These are phyloP conservation scores for Beauveria varroae DNA, from an alignment of 2,329 filamentous ascomycete genomes.

Conservation along the genomic window DNA sequence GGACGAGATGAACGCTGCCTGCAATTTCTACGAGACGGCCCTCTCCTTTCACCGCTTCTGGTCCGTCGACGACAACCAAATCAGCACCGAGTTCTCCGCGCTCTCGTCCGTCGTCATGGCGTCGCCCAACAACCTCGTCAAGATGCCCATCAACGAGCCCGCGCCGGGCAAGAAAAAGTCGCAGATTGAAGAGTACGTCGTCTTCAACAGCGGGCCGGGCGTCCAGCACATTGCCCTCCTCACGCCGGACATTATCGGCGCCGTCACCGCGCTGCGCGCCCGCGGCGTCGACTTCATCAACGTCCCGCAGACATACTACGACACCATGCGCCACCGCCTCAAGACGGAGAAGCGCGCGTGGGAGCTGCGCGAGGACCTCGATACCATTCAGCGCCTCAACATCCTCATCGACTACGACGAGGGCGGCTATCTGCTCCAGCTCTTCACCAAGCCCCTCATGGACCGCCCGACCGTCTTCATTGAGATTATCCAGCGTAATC, in stretches of 20 bases:
- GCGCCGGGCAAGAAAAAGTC: conserved; percentile 82
- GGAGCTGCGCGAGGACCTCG: conserved; percentile 72
- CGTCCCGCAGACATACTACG: conserved; percentile 83
- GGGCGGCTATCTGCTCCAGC: conserved; percentile 70
- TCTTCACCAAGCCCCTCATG: conserved; percentile 84
- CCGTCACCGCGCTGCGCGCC: conserved; percentile 72
- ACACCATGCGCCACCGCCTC: conserved; percentile 64
- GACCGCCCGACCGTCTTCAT: conserved; percentile 93
- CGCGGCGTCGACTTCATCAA: conserved; percentile 89
- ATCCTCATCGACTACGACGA: conserved; percentile 96
- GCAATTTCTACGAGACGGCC: conserved; percentile 73
- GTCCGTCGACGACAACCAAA: conserved; percentile 89
- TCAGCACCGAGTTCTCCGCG: conserved; percentile 87
- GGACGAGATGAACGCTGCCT: conserved; percentile 70
- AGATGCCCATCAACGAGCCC: conserved; percentile 98
- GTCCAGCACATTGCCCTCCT: conserved; percentile 91
- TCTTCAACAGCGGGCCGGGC: conserved; percentile 83
- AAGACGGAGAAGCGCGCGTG: conserved; percentile 53
- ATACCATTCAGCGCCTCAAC: conserved; percentile 66
- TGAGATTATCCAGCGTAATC: conserved; percentile 89
- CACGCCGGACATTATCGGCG: conserved; percentile 69
- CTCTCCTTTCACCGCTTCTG: conserved; percentile 96
- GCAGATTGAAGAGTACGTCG: conserved; percentile 89
- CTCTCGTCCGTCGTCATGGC: conserved; percentile 88
- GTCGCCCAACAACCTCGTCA: conserved; percentile 75